phyloP scores from a whole-genome alignment of 2,329 filamentous ascomycete species.

The Calonectria montana region DNA sequence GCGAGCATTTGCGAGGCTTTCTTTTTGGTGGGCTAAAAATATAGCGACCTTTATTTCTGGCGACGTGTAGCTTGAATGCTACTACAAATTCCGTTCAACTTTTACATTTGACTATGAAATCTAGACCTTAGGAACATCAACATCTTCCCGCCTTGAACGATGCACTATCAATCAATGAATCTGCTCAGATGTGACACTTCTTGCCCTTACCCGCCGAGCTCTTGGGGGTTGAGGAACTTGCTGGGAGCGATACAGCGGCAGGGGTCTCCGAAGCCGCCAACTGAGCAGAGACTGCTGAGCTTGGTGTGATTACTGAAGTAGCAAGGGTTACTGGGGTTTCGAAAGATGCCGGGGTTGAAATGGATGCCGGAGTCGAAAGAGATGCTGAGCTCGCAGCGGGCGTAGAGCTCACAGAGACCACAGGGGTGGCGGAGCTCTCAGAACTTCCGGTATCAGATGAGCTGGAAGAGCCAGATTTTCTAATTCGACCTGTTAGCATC shows the following conservation, averaged over 20 bases:
- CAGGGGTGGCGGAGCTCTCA: not conserved
- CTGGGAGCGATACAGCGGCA: not conserved
- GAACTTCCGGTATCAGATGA: not conserved
- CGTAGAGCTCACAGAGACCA: not conserved
- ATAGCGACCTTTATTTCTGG: too few species aligned
- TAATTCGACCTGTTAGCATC: not conserved
- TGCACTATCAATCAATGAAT: not conserved
- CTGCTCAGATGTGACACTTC: not conserved
- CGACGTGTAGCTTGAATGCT: too few species aligned
- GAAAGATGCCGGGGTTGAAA: not conserved
- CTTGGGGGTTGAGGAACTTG: not conserved
- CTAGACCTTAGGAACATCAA: not conserved
- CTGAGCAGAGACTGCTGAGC: not conserved
- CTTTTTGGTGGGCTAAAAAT: too few species aligned
- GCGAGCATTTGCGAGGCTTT: not conserved
- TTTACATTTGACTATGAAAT: not conserved
- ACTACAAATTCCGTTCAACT: too few species aligned
- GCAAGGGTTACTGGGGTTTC: not conserved
- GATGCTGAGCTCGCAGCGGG: not conserved
- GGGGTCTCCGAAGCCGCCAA: not conserved
- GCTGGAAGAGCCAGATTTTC: not conserved
- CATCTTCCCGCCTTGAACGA: not conserved
- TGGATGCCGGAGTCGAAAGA: not conserved
- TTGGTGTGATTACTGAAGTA: not conserved
- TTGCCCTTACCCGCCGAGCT: not conserved